phyloP scores from a whole-genome alignment of 495 filamentous ascomycete species.

The Penicillium taxi region DNA sequence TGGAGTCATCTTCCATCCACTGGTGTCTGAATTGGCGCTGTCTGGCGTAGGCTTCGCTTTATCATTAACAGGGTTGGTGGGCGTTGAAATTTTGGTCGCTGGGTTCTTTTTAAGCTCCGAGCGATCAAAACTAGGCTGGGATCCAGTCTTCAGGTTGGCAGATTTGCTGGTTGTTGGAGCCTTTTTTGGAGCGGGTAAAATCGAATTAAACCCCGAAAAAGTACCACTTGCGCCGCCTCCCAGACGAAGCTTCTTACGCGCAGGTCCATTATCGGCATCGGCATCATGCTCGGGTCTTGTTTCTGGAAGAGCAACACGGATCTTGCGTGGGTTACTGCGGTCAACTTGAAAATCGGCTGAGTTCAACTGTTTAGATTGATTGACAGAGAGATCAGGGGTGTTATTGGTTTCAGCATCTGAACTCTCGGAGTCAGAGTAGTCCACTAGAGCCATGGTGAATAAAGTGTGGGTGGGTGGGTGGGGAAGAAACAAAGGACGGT shows the following conservation, averaged over 20 bases:
- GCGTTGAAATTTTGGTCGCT: slow-evolving; percentile 15
- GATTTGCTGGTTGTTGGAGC: slow-evolving; percentile 29
- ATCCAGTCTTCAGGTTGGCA: slow-evolving; percentile 70
- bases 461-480: no score
- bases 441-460: slow-evolving; percentile 60
- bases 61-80: no score
- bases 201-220: slow-evolving; percentile 72
- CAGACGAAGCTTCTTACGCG: slow-evolving; percentile 60
- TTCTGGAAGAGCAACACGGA: slow-evolving; percentile 63
- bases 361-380: slow-evolving; percentile 47
- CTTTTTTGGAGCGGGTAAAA: slow-evolving; percentile 68
- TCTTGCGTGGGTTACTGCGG: slow-evolving; percentile 70
- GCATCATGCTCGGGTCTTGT: slow-evolving; percentile 38
- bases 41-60: slow-evolving; percentile 11
- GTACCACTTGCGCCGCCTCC: slow-evolving; percentile 41
- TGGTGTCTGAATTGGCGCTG: slow-evolving; percentile 3
- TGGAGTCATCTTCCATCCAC: slow-evolving; percentile 14
- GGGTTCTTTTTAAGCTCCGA: slow-evolving; percentile 31
- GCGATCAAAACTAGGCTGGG: slow-evolving; percentile 69
- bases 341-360: slow-evolving; percentile 51
- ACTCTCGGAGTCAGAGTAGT: slow-evolving; percentile 79
- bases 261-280: slow-evolving; percentile 49
- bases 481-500: no score
- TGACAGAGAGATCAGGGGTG: slow-evolving; percentile 23
- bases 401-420: slow-evolving; percentile 50